Conservation (phyloP, 228 moss, liverwort and hornwort species). For the Sphagnum fallax region DNA sequence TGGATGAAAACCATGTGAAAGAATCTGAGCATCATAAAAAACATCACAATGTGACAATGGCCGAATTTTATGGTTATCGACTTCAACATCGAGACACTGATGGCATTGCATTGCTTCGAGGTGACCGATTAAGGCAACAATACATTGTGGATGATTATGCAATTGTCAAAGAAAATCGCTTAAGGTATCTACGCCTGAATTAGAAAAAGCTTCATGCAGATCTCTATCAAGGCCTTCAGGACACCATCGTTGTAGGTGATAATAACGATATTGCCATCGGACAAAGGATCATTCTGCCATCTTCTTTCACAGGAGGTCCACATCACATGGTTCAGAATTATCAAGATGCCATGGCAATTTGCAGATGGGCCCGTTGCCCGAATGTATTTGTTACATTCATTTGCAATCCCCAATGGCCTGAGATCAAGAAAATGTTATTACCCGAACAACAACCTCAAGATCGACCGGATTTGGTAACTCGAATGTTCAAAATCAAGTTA, state of each 20-base stretch:
- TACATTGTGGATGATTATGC: not conserved
- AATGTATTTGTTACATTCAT: not conserved
- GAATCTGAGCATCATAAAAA: no score
- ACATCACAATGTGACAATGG: no score
- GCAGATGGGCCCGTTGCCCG: not conserved
- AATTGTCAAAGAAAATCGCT: not conserved
- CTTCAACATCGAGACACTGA: no score
- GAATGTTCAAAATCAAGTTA: not conserved
- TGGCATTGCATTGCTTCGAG: no score
- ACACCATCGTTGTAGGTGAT: not conserved
- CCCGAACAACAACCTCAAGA: not conserved
- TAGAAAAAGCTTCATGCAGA: not conserved
- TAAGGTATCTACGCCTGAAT: not conserved
- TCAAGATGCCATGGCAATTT: not conserved
- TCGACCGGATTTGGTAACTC: not conserved
- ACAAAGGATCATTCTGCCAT: not conserved
- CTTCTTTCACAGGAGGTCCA: conserved; percentile 1
- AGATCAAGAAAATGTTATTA: not conserved
- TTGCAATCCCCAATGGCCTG: conserved; percentile 2
- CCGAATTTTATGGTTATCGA: no score
- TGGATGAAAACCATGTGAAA: no score
- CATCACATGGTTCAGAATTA: not conserved
- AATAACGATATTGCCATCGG: not conserved
- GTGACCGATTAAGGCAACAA: not conserved
- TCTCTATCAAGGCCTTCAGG: not conserved